Evolutionary conservation across 1,284 basidiomycete species (phyloP).

Genomic region (Ceratorhiza oryzae-sativae): DNA sequence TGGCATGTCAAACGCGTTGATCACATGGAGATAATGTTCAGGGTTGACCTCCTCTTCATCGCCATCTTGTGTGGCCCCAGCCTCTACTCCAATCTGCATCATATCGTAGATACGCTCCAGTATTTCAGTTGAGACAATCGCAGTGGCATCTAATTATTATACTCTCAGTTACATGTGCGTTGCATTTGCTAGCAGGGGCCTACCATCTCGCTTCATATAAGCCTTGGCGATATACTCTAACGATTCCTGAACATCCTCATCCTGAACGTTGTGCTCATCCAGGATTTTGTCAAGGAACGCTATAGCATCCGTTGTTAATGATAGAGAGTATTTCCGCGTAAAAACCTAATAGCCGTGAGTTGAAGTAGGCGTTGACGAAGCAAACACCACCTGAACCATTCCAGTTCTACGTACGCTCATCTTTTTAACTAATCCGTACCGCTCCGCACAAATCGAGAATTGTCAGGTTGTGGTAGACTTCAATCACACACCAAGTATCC

Average conservation of each 20-base stretch:
- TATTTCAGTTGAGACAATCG: slow-evolving; percentile 65
- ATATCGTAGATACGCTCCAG: slow-evolving; percentile 83
- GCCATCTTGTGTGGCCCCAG: slow-evolving; percentile 52
- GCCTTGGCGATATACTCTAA: slow-evolving; percentile 86
- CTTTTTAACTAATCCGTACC: not conserved
- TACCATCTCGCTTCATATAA: slow-evolving; percentile 92
- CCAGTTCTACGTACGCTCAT: slow-evolving; percentile 32
- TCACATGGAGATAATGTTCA: slow-evolving; percentile 81
- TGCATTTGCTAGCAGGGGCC: slow-evolving; percentile 45
- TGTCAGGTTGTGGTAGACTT: not conserved
- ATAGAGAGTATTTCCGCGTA: slow-evolving; percentile 75
- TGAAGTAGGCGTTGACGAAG: not conserved
- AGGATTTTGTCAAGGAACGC: slow-evolving; percentile 73
- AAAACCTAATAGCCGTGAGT: slow-evolving; percentile 40
- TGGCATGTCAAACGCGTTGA: slow-evolving; percentile 96
- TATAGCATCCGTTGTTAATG: slow-evolving; percentile 76
- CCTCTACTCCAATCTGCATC: slow-evolving; percentile 72
- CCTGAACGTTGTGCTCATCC: slow-evolving; percentile 67
- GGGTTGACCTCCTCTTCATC: slow-evolving; percentile 74
- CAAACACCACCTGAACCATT: slow-evolving; percentile 30
- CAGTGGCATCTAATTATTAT: slow-evolving; percentile 42
- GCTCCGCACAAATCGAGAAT: not conserved
- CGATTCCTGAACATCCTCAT: slow-evolving; percentile 78
- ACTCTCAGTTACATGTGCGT: slow-evolving; percentile 46
- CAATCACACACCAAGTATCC: not conserved